Evolutionary conservation across 495 filamentous ascomycete species (phyloP), one percentile per base, ranked within the genome.

Genomic region (Xylaria flabelliformis): DNA sequence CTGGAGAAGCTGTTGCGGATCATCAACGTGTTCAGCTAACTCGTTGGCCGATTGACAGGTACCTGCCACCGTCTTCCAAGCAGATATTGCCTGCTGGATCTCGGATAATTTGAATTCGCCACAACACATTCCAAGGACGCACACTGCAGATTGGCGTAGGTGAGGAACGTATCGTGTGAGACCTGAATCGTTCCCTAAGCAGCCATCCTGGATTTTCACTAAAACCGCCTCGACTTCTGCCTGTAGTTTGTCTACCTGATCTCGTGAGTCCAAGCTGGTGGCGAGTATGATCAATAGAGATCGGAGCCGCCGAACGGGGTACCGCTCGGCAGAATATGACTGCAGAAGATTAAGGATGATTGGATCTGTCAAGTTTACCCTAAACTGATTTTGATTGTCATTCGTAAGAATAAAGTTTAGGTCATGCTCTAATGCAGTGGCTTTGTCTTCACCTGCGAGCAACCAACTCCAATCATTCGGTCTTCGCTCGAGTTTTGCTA

Each of bases 11-110:
- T 86, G 85, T 6, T 86, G 81, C 6, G 88, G 76, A 73, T 94
- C 89, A 66, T 93, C 89, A 46, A 97, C 78, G n/a, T 80, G 79
- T 13, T 78, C 76, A n/a, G 85, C 69, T 21, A 97, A 75, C 1
- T 87, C 82, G 12, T 82, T 74, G 77, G 80, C 85, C 56, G 87
- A 84, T 24, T 80, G 67, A 62, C 87, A 88, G 58, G 78, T 69
- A 26, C 84, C 81, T 26, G 88, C 39, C 24, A 91, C 83, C 3
- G 78, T 67, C 63, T 84, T 85, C 90, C 90, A 93, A 0, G 73
- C 74, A 7, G 71, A 69, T 8, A 92, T 71, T 17, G 82, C 81
- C 46, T 79, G 66, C 50, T 88, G 83, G 0, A 96, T 72, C 0
- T 84, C 75, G 12, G 83, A 77, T 3, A 85, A 68, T 44, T 85